Base-by-base conservation (phyloP, 495 filamentous ascomycete genomes). In the Usnea hakonensis region DNA sequence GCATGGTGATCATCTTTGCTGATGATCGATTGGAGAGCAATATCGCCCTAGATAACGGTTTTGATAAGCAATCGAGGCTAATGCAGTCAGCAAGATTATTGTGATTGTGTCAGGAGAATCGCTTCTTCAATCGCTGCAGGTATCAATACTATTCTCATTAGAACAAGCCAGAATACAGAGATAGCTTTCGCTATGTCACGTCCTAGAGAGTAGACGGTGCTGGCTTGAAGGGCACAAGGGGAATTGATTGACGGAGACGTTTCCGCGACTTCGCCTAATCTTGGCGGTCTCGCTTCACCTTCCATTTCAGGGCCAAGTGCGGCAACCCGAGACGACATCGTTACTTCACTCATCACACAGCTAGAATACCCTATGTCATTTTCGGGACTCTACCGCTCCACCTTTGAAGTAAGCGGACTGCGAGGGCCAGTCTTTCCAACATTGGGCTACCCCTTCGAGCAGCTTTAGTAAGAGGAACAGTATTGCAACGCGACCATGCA, bases 401-500 rank as follows among this genome's bases (percentile, higher is more conserved):
- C 0, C 9, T 19, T 17, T 23, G 11, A 11, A 48, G 5, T 13
- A n/a, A 1, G 23, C 26, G 13, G 21, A 48, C 6, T 26, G 21
- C 9, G 2, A 41, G 38, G 38, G 19, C 16, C 5, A 17, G 19
- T 9, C 3, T 19, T 2, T 17, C 19, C 17, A 19, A 6, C 16
- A 46, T 8, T 23, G 23, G n/a, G 43, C 43, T 46, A 6, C n/a
- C 10, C 43, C 9, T 26, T 13, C 5, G 13, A 9, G 3, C 13
- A 9, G 26, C 21, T 28, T 8, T 10, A 21, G 26, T 28, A 19
- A 38, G 9, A 8, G n/a, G 32, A 28, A 13, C 5, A 30, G 26
- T 14, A 28, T 21, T 7, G 6, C 5, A 21, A 23, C 21, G 30
- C 8, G 52, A 33, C 48, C 19, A 64, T 69, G 60, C 67, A 69